Evolutionary conservation across 2,329 filamentous ascomycete genomes (phyloP).

Genomic region (Fusarium metavorans): DNA sequence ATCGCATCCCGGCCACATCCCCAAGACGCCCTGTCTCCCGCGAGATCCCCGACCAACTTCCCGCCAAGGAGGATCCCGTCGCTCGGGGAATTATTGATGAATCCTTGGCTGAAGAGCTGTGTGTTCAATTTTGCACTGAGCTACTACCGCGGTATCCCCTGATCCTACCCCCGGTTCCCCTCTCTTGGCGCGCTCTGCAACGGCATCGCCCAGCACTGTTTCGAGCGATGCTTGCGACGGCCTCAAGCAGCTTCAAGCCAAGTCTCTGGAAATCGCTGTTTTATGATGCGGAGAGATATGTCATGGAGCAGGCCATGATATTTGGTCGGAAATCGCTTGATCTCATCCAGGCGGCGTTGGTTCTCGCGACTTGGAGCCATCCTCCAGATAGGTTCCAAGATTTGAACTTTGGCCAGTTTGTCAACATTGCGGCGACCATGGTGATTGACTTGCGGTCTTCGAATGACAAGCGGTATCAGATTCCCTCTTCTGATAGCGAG

Average conservation of each 20-base stretch:
- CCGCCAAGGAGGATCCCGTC: constrained; percentile 3
- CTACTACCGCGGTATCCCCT: constrained; percentile 14
- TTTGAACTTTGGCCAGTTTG: constrained; percentile 32
- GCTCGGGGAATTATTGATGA: constrained; percentile 8
- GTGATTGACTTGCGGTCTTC: constrained; percentile 30
- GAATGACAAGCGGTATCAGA: constrained; percentile 16
- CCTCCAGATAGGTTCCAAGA: constrained; percentile 22
- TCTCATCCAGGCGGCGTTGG: constrained; percentile 25
- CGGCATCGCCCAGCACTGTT: constrained; percentile 15
- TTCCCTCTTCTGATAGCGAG: background rate
- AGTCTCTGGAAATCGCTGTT: constrained; percentile 18
- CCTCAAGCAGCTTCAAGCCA: constrained; percentile 12
- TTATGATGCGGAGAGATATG: constrained; percentile 18
- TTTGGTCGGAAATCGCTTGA: constrained; percentile 29
- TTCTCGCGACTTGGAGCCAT: constrained; percentile 30
- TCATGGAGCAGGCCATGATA: constrained; percentile 25
- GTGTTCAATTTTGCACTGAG: constrained; percentile 12
- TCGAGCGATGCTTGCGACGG: constrained; percentile 14
- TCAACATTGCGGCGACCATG: constrained; percentile 31
- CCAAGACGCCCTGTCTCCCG: background rate
- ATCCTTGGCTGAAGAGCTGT: constrained; percentile 2
- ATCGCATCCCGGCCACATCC: background rate
- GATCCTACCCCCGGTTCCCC: constrained; percentile 2
- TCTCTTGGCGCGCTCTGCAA: background rate
- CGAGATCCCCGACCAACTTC: background rate